These are phyloP conservation scores for Diplodia sapinea DNA, from an alignment of 2,329 filamentous ascomycete genomes.

Conservation along the genomic window DNA sequence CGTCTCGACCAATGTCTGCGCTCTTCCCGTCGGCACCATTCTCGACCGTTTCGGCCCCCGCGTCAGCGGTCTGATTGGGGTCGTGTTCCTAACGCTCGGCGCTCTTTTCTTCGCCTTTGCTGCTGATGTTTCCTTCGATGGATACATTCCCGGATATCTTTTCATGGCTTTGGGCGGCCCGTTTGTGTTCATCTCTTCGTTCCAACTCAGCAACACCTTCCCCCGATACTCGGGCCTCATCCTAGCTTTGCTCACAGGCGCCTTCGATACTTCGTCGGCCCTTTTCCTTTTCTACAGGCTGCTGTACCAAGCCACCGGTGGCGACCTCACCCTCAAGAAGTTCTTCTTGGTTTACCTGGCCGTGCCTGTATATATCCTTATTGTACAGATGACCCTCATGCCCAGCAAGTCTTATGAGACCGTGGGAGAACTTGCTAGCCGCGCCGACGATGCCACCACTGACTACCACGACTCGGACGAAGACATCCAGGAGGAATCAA, in stretches of 20 bases:
- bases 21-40: conserved; percentile 82
- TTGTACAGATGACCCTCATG: conserved; percentile 55
- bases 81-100: conserved; percentile 71
- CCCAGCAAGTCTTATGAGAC: conserved; percentile 57
- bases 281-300: conserved; percentile 56
- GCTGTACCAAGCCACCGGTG: conserved; percentile 52
- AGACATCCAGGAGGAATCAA: conserved; percentile 55
- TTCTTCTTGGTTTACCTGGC: conserved; percentile 58
- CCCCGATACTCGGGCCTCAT: conserved; percentile 57
- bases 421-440: conserved; percentile 78
- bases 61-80: conserved; percentile 74
- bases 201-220: conserved; percentile 59
- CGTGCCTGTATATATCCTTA: conserved; percentile 54
- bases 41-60: conserved; percentile 83
- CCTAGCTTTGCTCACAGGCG: conserved; percentile 57
- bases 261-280: conserved; percentile 58
- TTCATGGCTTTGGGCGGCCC: conserved; percentile 58
- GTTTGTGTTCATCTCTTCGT: conserved; percentile 59
- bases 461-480: conserved; percentile 62
- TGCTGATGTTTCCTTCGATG: conserved; percentile 70
- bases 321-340: conserved; percentile 52
- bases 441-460: conserved; percentile 56
- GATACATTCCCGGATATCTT: conserved; percentile 58
- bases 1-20: conserved; percentile 85
- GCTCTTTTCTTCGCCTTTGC: conserved; percentile 75